These are phyloP conservation scores for Aspergillus brasiliensis DNA, from an alignment of 2,329 filamentous ascomycete species.

Conservation along the genomic window DNA sequence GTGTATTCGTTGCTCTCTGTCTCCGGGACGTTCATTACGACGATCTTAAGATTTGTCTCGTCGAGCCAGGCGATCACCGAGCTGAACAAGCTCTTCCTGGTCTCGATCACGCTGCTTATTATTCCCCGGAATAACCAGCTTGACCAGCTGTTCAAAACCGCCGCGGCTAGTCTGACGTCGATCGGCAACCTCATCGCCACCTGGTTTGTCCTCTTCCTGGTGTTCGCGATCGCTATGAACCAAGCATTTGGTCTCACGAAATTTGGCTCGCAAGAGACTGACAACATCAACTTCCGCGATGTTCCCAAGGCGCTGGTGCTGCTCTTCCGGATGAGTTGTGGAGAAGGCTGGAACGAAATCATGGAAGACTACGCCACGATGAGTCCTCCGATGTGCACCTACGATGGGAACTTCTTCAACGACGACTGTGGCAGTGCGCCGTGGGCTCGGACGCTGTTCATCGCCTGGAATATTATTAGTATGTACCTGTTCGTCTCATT, in stretches of 20 bases:
- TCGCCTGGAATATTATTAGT: slow-evolving; percentile 98
- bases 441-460: slow-evolving; percentile 89
- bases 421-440: slow-evolving; percentile 90
- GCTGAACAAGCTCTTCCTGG: slow-evolving; percentile 91
- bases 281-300: slow-evolving; percentile 87
- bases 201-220: slow-evolving; percentile 95
- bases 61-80: slow-evolving; percentile 66
- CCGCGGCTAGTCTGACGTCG: slow-evolving; percentile 84
- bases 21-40: slow-evolving; percentile 76
- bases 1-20: slow-evolving; percentile 82
- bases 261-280: slow-evolving; percentile 71
- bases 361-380: slow-evolving; percentile 95
- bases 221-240: slow-evolving; percentile 94
- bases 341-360: slow-evolving; percentile 93
- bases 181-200: slow-evolving; percentile 93
- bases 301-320: slow-evolving; percentile 93
- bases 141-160: slow-evolving; percentile 98
- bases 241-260: slow-evolving; percentile 94
- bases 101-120: slow-evolving; percentile 82
- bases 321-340: slow-evolving; percentile 88
- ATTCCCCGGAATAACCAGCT: slow-evolving; percentile 96
- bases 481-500: slow-evolving; percentile 99
- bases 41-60: slow-evolving; percentile 70
- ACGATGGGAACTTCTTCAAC: slow-evolving; percentile 70
- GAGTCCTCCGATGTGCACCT: slow-evolving; percentile 77